Percentiles rank a stretch among this genome's conserved stretches.
Evolutionary conservation across 2,329 filamentous ascomycete species (phyloP).

Genomic region (Alternaria sp.): DNA sequence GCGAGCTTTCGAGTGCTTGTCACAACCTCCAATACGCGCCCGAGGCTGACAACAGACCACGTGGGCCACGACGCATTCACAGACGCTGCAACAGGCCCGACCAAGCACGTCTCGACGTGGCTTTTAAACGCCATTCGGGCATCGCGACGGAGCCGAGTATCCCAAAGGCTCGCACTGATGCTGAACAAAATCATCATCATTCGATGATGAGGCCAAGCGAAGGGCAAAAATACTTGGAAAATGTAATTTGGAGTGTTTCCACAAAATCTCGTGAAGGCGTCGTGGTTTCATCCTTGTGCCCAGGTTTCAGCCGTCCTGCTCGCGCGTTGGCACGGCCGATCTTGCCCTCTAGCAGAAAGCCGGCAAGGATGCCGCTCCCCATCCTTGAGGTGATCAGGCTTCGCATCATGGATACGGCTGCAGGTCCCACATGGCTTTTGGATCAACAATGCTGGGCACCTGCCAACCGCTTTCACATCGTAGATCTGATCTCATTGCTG

Average conservation of each 20-base stretch:
- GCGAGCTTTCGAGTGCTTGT: background rate
- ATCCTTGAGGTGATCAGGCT: constrained; percentile 14
- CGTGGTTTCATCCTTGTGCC: background rate
- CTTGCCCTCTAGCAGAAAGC: background rate
- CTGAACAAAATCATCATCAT: background rate
- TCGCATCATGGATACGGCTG: constrained; percentile 8
- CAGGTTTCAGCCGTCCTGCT: constrained; percentile 1
- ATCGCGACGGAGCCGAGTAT: background rate
- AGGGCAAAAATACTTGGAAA: background rate
- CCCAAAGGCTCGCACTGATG: background rate
- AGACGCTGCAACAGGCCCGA: background rate
- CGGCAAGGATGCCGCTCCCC: background rate
- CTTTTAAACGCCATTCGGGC: constrained; percentile 3
- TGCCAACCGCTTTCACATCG: background rate
- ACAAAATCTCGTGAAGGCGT: background rate
- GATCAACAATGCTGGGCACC: constrained; percentile 5
- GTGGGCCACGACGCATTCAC: background rate
- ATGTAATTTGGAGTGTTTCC: background rate
- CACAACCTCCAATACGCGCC: background rate
- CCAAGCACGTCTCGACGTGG: constrained; percentile 2
- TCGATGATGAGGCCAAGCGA: background rate
- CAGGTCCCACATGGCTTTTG: constrained; percentile 12
- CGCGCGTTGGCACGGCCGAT: background rate
- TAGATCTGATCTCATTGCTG: constrained; percentile 3
- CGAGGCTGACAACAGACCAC: background rate